A percentile compares a stretch with the other conserved stretches of the same genome.
phyloP scores from a whole-genome alignment of 1,284 basidiomycete genomes.

The Naganishia cerealis region DNA sequence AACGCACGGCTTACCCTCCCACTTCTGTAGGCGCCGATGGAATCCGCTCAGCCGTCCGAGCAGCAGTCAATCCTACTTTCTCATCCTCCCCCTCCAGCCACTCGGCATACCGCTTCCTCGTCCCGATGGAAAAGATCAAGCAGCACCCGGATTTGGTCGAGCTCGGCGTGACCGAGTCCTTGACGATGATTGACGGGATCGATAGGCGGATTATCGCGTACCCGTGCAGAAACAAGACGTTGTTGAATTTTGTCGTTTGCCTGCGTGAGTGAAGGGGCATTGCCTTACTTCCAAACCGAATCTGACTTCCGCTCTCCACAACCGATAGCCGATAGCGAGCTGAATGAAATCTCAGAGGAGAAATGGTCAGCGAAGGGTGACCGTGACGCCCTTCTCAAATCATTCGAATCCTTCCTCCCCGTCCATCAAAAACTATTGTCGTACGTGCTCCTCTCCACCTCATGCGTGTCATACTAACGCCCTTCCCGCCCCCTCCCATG shows the following conservation, averaged over 20 bases:
- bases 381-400: slow-evolving; percentile 37
- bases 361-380: slow-evolving; percentile 42
- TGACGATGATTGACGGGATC: slow-evolving; percentile 37
- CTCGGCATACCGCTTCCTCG: slow-evolving; percentile 43
- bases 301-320: not conserved
- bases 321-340: slow-evolving; percentile 38
- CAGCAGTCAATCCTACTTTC: slow-evolving; percentile 36
- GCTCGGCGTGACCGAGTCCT: slow-evolving; percentile 29
- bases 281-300: not conserved
- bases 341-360: slow-evolving; percentile 41
- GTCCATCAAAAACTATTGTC: slow-evolving; percentile 42
- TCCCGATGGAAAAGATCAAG: slow-evolving; percentile 37
- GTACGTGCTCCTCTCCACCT: slow-evolving; percentile 8
- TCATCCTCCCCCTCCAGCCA: slow-evolving; percentile 40
- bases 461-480: not conserved
- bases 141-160: slow-evolving; percentile 34
- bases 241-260: slow-evolving; percentile 43
- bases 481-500: not conserved
- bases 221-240: slow-evolving; percentile 37
- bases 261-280: slow-evolving; percentile 35
- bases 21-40: slow-evolving; percentile 42
- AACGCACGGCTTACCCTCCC: not conserved
- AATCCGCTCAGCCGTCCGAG: slow-evolving; percentile 40
- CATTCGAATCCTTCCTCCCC: slow-evolving; percentile 40
- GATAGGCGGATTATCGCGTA: slow-evolving; percentile 40